phyloP scores from a whole-genome alignment of 2,329 filamentous ascomycete genomes.

The Orbilia oligospora region DNA sequence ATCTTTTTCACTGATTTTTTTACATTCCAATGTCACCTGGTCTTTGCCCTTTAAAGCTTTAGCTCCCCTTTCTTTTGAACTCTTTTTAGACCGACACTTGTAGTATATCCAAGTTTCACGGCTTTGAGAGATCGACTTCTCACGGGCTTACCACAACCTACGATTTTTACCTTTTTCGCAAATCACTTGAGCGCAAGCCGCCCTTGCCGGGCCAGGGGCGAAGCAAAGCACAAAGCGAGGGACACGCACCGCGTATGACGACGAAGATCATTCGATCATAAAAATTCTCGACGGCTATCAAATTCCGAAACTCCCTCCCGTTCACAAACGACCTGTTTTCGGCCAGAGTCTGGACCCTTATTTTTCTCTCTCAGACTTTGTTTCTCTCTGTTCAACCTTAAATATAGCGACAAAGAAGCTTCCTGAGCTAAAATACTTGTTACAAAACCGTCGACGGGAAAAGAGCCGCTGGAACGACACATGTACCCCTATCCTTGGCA shows the following conservation, averaged over 20 bases:
- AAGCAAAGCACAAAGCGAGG: slow-evolving; percentile 30
- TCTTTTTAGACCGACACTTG: slow-evolving; percentile 41
- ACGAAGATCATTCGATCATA: slow-evolving; percentile 53
- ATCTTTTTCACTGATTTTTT: slow-evolving; percentile 26
- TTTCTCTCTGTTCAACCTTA: slow-evolving; percentile 11
- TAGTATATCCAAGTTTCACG: slow-evolving; percentile 53
- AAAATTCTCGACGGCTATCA: slow-evolving; percentile 1
- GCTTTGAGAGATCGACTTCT: slow-evolving; percentile 39
- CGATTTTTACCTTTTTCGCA: slow-evolving; percentile 31
- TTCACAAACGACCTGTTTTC: slow-evolving; percentile 19
- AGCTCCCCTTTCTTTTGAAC: slow-evolving; percentile 55
- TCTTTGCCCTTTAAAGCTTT: slow-evolving; percentile 64
- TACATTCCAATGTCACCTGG: slow-evolving; percentile 60
- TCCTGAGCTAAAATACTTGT: background rate
- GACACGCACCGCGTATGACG: slow-evolving; percentile 19
- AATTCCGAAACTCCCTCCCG: background rate
- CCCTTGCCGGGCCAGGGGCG: slow-evolving; percentile 22
- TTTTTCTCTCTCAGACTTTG: background rate
- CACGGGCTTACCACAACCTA: slow-evolving; percentile 29
- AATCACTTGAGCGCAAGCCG: slow-evolving; percentile 7
- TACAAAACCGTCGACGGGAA: slow-evolving; percentile 8
- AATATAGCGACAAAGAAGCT: slow-evolving; percentile 9
- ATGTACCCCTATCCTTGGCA: slow-evolving; percentile 53
- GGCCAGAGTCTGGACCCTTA: slow-evolving; percentile 21
- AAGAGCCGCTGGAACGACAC: slow-evolving; percentile 23